Evolutionary conservation across 192 early-diverging fungal species (phyloP), one percentile per base, ranked within the genome.

Genomic region (Endogone sp.): DNA sequence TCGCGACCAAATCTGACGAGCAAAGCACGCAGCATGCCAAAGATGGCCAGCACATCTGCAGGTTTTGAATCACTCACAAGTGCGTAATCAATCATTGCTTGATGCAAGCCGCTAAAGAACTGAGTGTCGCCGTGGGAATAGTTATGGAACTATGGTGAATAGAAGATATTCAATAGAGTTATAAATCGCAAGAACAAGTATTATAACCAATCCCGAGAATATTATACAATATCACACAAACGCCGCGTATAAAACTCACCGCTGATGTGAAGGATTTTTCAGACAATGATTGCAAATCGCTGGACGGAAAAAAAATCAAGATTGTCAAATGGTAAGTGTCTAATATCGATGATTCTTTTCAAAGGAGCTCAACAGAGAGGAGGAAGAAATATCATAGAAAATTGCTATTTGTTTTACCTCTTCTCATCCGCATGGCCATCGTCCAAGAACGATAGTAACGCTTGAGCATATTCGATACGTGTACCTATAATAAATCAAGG

Each of bases 361-460:
- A 44, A 44, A 44, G 13, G 13, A 44, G 13, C 4, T 8, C 4
- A 44, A 44, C 4, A 13, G 37, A 13, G 37, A 13, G 37, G 37
- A 44, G 37, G 37, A 13, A 13, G 37, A 13, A 8, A 44, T 44
- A n/a, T n/a, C n/a, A n/a, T n/a, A n/a, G n/a, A n/a, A n/a, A n/a
- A n/a, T 44, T 44, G 37, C 37, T 44, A 44, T 44, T 44, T 8
- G 13, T 63, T 57, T 30, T 57, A 63, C 27, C 24, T 32, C n/a
- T 44, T 63, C 8, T 78, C 71, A 4, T 83, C 69, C 62, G 79
- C 56, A 25, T 56, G 65, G 28, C 32, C 71, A 9, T 72, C 64
- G 3, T 74, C 71, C 57, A 86, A 68, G 68, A 82, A 84, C 9
- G 64, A 71, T 22, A 76, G 29, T 23, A 86, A 56, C 0, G 73